Conservation (phyloP, 257 asterid species). For the Dorcoceras hygrometricum region DNA sequence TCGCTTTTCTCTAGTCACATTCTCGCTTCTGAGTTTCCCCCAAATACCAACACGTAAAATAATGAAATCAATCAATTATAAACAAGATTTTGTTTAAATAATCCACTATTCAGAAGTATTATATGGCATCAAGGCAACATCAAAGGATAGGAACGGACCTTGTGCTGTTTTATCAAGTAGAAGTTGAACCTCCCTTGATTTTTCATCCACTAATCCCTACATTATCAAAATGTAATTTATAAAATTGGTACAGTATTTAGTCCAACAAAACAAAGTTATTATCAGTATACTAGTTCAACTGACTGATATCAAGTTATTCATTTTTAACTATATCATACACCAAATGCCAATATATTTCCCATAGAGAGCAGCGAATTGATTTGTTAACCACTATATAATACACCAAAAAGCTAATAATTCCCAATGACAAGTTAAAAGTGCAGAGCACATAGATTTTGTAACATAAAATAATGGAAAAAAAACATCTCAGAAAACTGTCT, state of each 20-base stretch:
- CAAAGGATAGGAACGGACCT: constrained; percentile 50
- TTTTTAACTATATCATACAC: not conserved
- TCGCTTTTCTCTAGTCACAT: constrained; percentile 20
- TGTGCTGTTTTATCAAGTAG: constrained; percentile 81
- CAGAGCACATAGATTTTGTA: not conserved
- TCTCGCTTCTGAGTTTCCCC: not conserved
- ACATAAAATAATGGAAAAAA: not conserved
- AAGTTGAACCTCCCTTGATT: constrained; percentile 53
- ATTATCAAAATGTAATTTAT: constrained; percentile 14
- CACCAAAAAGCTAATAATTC: not conserved
- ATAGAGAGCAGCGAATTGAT: too few species aligned
- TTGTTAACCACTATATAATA: not conserved
- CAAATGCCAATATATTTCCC: too few species aligned
- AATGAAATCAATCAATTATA: constrained; percentile 7
- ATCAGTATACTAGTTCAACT: not conserved
- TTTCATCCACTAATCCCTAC: constrained; percentile 68
- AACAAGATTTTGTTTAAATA: constrained; percentile 9
- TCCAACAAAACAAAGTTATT: constrained; percentile 6
- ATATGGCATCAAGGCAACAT: constrained; percentile 12
- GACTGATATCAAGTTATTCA: constrained; percentile 15
- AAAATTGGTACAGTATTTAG: constrained; percentile 9
- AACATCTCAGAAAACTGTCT: not conserved
- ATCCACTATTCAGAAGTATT: constrained; percentile 6
- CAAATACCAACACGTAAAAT: not conserved
- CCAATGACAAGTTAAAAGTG: not conserved